These are phyloP conservation scores for Colletotrichum sp. DNA, from an alignment of 2,329 filamentous ascomycete genomes.

Conservation along the genomic window DNA sequence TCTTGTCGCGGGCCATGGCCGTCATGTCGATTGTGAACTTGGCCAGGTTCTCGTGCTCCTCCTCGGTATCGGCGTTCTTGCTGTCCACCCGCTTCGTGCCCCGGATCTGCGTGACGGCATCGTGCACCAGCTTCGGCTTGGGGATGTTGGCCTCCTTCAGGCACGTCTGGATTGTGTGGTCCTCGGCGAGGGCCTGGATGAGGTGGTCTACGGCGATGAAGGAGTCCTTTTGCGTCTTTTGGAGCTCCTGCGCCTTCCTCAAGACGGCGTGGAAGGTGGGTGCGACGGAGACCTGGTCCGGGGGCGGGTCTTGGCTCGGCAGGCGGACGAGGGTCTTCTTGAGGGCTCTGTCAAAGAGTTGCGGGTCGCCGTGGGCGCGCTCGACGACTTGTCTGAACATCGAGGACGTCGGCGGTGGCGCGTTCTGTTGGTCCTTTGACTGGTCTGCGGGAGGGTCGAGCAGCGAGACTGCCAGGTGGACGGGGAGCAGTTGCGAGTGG, in stretches of 20 bases:
- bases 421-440: slow-evolving; percentile 85
- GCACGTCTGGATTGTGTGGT: slow-evolving; percentile 72
- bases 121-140: slow-evolving; percentile 87
- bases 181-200: slow-evolving; percentile 84
- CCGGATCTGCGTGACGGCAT: slow-evolving; percentile 88
- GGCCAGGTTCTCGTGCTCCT: slow-evolving; percentile 92
- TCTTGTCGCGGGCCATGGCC: slow-evolving; percentile 92
- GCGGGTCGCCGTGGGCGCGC: slow-evolving; percentile 89
- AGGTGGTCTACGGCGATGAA: slow-evolving; percentile 96
- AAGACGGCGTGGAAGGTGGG: slow-evolving; percentile 84
- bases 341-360: slow-evolving; percentile 84
- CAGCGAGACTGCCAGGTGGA: slow-evolving; percentile 87
- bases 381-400: slow-evolving; percentile 95
- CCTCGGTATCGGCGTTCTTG: slow-evolving; percentile 91
- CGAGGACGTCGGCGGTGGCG: slow-evolving; percentile 69
- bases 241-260: slow-evolving; percentile 83
- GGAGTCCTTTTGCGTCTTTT: slow-evolving; percentile 96
- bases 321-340: slow-evolving; percentile 92
- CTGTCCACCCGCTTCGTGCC: slow-evolving; percentile 94
- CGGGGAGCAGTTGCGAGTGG: slow-evolving; percentile 87
- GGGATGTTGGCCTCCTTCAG: slow-evolving; percentile 90
- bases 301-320: slow-evolving; percentile 93
- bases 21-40: slow-evolving; percentile 99
- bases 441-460: slow-evolving; percentile 77
- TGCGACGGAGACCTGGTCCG: slow-evolving; percentile 84